Conservation (phyloP, 208 protist genomes). For the Leishmania mexicana region DNA sequence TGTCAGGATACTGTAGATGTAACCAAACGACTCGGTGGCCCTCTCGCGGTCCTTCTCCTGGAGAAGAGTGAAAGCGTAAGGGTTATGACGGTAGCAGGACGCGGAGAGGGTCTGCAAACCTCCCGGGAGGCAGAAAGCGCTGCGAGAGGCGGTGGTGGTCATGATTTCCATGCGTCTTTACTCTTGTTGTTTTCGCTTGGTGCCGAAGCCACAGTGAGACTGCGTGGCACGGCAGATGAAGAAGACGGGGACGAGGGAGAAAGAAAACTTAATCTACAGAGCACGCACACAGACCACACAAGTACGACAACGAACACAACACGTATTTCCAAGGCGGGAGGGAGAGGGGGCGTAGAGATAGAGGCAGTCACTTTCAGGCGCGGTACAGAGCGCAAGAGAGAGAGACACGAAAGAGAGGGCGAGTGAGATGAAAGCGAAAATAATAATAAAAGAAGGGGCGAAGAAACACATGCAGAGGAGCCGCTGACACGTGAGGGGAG, state of each 20-base stretch:
- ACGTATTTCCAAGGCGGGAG: background rate
- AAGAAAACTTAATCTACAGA: background rate
- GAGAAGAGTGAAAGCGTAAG: slow-evolving; percentile 42
- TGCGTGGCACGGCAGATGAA: background rate
- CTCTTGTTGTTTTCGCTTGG: background rate
- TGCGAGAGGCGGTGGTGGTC: background rate
- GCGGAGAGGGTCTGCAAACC: background rate
- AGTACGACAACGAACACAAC: background rate
- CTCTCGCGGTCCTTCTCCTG: slow-evolving; percentile 24
- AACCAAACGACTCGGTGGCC: slow-evolving; percentile 22
- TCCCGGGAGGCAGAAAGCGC: background rate
- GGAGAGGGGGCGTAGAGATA: background rate
- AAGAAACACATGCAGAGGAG: background rate
- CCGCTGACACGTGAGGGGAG: background rate
- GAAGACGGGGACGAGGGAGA: background rate
- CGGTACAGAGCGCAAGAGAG: background rate
- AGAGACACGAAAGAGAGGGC: background rate
- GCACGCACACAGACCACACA: background rate
- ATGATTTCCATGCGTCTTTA: background rate
- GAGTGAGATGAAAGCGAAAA: background rate
- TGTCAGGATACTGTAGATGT: slow-evolving; percentile 20
- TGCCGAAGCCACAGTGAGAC: background rate
- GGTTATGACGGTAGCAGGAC: slow-evolving; percentile 47
- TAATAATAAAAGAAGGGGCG: background rate
- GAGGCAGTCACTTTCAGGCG: background rate